Base-by-base conservation (phyloP, 2,329 filamentous ascomycete genomes). In the Alternaria conjuncta region DNA sequence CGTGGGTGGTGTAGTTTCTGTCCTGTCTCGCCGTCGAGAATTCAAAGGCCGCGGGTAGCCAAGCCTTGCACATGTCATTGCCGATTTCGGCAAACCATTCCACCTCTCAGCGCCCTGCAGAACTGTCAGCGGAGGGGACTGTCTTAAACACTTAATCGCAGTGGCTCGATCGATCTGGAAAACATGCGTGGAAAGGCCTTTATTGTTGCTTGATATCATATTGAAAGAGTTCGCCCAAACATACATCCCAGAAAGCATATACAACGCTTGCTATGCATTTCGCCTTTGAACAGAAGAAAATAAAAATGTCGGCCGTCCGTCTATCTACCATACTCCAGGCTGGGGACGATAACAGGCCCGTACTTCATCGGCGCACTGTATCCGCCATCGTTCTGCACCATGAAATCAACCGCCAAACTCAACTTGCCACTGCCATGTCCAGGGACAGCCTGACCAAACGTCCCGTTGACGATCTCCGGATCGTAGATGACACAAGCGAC, bases 401-500 rank as follows among this genome's bases (percentile, higher is more conserved):
- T 93, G 79, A 97, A 99, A 80, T 99, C 96, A 2, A 97, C 92
- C 1, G 95, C 96, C 47, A 99, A 83, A 81, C 93, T 97, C 73
- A 99, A 78, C 83, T 83, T 81, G 12, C 83, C 83, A 32, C 74
- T 76, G 8, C 78, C 78, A 57, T 80, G 72, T 32, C 81, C 75
- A 46, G 81, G 73, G 65, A 80, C 79, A 60, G 73, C 72, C 60
- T 78, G 75, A 10, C 78, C 79, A 67, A 81, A 82, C 5, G 74
- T 78, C 15, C 84, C 82, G 46, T 85, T 85, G 28, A 92, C 87
- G 54, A 89, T 86, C 64, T 97, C 94, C 0, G 95, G 93, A 78
- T 99, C 96, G 78, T 95, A 98, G 1, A 93, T 93, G n/a, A 98
- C 91, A 69, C 96, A 91, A 1, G 95, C 93, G 12, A 95, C 90